Base-by-base conservation (phyloP, 2,329 filamentous ascomycete genomes). In the Exophiala sp. region DNA sequence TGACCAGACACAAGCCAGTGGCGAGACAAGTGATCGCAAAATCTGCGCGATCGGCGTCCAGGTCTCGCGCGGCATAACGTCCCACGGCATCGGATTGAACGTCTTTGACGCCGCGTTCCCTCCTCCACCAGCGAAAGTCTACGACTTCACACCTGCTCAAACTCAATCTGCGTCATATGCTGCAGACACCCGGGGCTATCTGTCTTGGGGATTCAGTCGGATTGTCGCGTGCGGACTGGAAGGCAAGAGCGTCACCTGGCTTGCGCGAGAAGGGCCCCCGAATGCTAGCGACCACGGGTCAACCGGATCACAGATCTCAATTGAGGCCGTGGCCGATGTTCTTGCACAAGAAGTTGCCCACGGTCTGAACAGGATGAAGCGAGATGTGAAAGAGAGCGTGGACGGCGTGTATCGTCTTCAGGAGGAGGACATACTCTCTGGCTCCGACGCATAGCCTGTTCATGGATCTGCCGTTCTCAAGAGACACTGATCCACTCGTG, bases 41-140 rank as follows among this genome's bases (percentile, higher is more conserved):
- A 91, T 99, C 62, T 89, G 90, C 0, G 91, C 91, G 0, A 75
- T 97, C 39, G 94, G 94, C 1, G 89, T 99, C n/a, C 91, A 97
- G 73, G 80, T 96, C 59, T 78, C 91, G 11, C 78, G 92, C 42
- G 85, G 95, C 70, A 80, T 97, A 35, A 91, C 86, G 20, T 89
- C 86, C 57, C 87, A 95, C 69, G 94, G 94, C 5, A 78, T 95
- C 33, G 91, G 89, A 2, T 68, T 96, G 49, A 76, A 76, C 63
- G 69, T 76, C 4, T 74, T 71, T 1, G 65, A 73, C 69, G 75
- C 58, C 67, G 68, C 89, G 95, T 76, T 56, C 16, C 52, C 38
- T n/a, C 24, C 33, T 24, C 34, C 40, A 12, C 40, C 35, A 20
- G 14, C 11, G 41, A 39, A 10, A 16, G 11, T 9, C 18, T 55